A percentile compares a stretch with the other conserved stretches of the same genome.
Evolutionary conservation across 805 yeast species (phyloP).

Genomic region (Zygotorulaspora danielsina): DNA sequence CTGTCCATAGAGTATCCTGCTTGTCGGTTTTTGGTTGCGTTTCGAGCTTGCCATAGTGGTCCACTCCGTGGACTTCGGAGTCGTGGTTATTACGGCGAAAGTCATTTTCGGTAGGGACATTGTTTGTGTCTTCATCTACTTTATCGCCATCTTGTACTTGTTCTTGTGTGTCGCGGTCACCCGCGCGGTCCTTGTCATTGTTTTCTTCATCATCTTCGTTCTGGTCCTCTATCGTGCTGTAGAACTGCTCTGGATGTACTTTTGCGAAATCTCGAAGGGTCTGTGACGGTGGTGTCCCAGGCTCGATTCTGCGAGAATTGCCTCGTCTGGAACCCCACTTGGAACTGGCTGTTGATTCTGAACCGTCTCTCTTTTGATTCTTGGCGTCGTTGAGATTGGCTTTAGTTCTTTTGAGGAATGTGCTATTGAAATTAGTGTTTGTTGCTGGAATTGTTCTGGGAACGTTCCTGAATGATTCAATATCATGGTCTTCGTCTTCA

Average conservation of each 20-base stretch:
- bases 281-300: not conserved
- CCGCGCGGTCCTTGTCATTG: not conserved
- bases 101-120: not conserved
- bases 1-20: conserved; percentile 82
- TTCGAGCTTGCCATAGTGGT: conserved; percentile 16
- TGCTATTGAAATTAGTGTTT: conserved; percentile 8
- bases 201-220: not conserved
- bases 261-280: not conserved
- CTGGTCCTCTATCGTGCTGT: not conserved
- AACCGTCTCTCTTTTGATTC: not conserved
- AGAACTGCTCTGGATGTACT: conserved; percentile 6
- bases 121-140: conserved; percentile 2
- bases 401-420: not conserved
- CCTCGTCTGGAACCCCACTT: not conserved
- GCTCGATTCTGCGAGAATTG: not conserved
- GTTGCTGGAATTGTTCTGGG: conserved; percentile 13
- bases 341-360: not conserved
- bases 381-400: not conserved
- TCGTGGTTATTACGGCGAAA: not conserved
- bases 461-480: conserved; percentile 5
- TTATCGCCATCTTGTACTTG: conserved; percentile 1
- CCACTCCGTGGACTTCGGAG: conserved; percentile 8
- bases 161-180: not conserved
- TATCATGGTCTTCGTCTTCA: conserved; percentile 14
- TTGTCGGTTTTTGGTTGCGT: conserved; percentile 55